Percentiles rank a stretch among this genome's conserved stretches.
Conservation (phyloP, 495 filamentous ascomycete genomes). For the Chaetomium fimeti region DNA sequence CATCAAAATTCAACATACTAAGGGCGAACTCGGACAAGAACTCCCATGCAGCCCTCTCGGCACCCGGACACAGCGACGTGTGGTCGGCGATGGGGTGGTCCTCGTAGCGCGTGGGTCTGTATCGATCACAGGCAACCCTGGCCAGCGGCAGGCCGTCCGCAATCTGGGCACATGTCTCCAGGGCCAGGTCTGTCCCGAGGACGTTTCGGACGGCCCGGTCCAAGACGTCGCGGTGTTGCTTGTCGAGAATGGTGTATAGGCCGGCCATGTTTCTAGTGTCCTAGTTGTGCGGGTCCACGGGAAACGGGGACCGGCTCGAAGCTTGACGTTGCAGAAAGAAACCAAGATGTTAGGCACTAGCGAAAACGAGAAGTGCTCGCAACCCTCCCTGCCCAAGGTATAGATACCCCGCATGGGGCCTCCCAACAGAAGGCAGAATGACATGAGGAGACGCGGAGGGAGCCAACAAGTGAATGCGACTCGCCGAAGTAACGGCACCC, state of each 20-base stretch:
- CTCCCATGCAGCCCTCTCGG: neutral
- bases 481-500: too few species aligned
- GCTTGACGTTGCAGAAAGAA: too few species aligned
- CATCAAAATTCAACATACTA: neutral
- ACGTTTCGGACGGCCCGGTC: neutral
- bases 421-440: neutral
- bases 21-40: neutral
- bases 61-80: neutral
- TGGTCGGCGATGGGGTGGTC: neutral
- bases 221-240: neutral
- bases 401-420: too few species aligned
- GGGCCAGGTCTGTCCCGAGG: neutral
- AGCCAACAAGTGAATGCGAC: too few species aligned
- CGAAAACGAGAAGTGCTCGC: too few species aligned
- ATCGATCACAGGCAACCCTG: slow-evolving; percentile 1
- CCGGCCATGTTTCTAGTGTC: neutral
- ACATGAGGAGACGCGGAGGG: too few species aligned
- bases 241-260: neutral
- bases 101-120: neutral
- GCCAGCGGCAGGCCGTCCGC: slow-evolving; percentile 1
- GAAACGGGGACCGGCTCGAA: too few species aligned
- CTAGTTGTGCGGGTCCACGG: too few species aligned
- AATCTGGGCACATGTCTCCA: slow-evolving; percentile 5
- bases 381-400: too few species aligned
- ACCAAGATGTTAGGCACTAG: too few species aligned